phyloP scores from a whole-genome alignment of 139 green algal species.

The Tetradesmus lagerheimii region DNA sequence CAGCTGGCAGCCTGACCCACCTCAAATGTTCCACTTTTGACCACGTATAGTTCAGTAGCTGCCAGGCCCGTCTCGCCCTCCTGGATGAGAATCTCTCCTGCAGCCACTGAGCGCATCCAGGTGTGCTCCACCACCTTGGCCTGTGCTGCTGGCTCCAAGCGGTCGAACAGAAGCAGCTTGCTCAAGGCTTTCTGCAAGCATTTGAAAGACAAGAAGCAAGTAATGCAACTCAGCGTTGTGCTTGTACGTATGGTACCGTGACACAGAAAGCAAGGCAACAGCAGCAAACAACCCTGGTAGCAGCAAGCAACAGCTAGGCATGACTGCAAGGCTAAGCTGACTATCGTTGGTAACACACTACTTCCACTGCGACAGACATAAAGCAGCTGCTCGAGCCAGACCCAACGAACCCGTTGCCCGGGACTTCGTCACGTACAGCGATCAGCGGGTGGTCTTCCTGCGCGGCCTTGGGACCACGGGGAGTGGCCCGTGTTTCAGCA shows the following conservation, averaged over 20 bases:
- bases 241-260: too few species aligned
- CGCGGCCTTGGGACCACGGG: slow-evolving; percentile 38
- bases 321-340: not conserved
- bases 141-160: slow-evolving; percentile 71
- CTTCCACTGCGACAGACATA: too few species aligned
- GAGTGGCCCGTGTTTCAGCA: slow-evolving; percentile 26
- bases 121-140: slow-evolving; percentile 72
- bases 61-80: slow-evolving; percentile 89
- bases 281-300: not conserved
- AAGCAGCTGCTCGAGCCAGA: not conserved
- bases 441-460: not conserved
- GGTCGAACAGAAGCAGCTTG: slow-evolving; percentile 90
- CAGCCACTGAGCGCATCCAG: slow-evolving; percentile 52
- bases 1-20: slow-evolving; percentile 51
- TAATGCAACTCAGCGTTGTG: not conserved
- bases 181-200: slow-evolving; percentile 71
- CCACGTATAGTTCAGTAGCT: slow-evolving; percentile 93
- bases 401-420: not conserved
- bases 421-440: not conserved
- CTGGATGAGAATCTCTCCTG: slow-evolving; percentile 92
- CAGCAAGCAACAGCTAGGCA: not conserved
- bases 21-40: slow-evolving; percentile 93
- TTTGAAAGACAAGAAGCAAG: not conserved
- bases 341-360: too few species aligned
- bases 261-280: not conserved